Base-by-base conservation (phyloP, 2,329 filamentous ascomycete genomes). In the Plectosphaerella sp. region DNA sequence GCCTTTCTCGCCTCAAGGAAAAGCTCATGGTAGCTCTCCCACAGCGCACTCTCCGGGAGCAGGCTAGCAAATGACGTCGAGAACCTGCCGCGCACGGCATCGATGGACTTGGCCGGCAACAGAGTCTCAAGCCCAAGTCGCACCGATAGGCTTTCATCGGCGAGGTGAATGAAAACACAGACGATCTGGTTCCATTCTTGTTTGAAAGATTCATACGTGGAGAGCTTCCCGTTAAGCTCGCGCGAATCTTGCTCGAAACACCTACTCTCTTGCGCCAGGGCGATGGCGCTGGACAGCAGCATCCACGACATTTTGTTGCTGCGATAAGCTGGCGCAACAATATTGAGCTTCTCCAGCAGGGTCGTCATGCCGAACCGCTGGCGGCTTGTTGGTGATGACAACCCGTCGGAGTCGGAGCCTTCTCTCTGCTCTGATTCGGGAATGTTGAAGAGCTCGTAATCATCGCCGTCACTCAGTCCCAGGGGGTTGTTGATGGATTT, bases 231-330 rank as follows among this genome's bases (percentile, higher is more conserved):
- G 4, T 15, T 22, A 10, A 15, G n/a, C 11, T 33, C 24, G 14
- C 22, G 22, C 24, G 45, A n/a, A 14, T n/a, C 45, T n/a, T 33
- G 12, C 22, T 46, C 45, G n/a, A 46, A 46, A 24, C 45, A 46
- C 22, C 45, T 14, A 12, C 45, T 33, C n/a, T 46, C 45, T 16
- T 46, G 45, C 18, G 45, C 45, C 45, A 46, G 24, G 3, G 45
- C 45, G 1, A 46, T 46, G 9, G 45, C 45, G 14, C 33, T 46
- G 45, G 22, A 28, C 15, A 46, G 24, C 10, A 46, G 45, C 45
- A 46, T 46, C 45, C 45, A 28, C 2, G 45, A 46, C 45, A 46
- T 46, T 33, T 46, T 46, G 45, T 46, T 46, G 24, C 45, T 46
- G 10, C 45, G 45, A 24, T 46, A 46, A 2, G 45, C 45, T 3